phyloP scores from a whole-genome alignment of 495 filamentous ascomycete species.

The Tuber microsphaerosporum region DNA sequence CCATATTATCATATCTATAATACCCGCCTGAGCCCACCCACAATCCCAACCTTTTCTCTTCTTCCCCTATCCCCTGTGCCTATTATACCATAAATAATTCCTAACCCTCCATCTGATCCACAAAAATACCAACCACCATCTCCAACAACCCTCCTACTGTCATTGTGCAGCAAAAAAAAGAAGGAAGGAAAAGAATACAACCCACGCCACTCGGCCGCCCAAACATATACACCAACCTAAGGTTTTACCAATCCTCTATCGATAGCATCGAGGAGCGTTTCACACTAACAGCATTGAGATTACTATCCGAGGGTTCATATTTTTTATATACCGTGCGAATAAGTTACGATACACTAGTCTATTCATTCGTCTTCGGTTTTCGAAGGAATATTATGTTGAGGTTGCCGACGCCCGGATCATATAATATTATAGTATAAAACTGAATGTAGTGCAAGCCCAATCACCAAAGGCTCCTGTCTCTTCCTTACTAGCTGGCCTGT shows the following conservation, averaged over 20 bases:
- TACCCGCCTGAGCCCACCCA: neutral
- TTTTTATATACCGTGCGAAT: neutral
- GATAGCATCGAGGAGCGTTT: neutral
- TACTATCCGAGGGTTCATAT: neutral
- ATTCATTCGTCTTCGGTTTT: neutral
- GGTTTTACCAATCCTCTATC: neutral
- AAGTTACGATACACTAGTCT: neutral
- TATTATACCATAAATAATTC: neutral
- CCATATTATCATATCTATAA: neutral
- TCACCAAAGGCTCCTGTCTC: neutral
- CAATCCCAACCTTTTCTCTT: neutral
- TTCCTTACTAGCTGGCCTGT: neutral
- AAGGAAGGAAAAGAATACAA: neutral
- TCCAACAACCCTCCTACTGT: neutral
- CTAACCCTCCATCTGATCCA: neutral
- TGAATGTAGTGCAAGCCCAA: too few species aligned
- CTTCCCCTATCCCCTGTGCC: neutral
- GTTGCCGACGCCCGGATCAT: neutral
- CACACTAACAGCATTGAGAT: neutral
- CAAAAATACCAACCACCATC: too few species aligned
- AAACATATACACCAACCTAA: neutral
- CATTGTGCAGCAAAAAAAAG: neutral
- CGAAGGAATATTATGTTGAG: neutral
- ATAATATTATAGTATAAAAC: neutral
- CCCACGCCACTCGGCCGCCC: neutral